Evolutionary conservation across 768 basidiomycete genomes (phyloP).

Genomic region (Mycena leptocephala): DNA sequence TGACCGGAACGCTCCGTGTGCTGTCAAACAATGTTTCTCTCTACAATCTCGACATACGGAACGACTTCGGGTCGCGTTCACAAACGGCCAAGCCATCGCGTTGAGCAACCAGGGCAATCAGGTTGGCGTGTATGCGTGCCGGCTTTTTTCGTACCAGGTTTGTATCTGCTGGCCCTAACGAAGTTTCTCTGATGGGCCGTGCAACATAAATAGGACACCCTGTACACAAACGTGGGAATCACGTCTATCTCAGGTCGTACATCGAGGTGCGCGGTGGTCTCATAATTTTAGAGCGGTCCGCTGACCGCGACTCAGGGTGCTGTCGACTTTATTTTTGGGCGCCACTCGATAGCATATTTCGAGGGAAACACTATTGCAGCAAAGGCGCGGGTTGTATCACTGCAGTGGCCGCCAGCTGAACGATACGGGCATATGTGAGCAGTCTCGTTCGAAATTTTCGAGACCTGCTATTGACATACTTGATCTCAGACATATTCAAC

Average conservation of each 20-base stretch:
- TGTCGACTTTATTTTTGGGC: slow-evolving; percentile 49
- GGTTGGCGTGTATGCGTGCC: slow-evolving; percentile 35
- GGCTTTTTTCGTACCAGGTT: slow-evolving; percentile 37
- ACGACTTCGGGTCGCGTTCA: slow-evolving; percentile 30
- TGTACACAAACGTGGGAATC: slow-evolving; percentile 44
- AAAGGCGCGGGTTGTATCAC: slow-evolving; percentile 44
- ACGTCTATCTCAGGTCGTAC: slow-evolving; percentile 43
- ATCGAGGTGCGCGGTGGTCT: slow-evolving; percentile 32
- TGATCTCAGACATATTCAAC: slow-evolving; percentile 41
- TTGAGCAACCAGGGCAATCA: slow-evolving; percentile 40
- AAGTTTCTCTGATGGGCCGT: not conserved
- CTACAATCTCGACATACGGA: slow-evolving; percentile 43
- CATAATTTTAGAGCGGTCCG: not conserved
- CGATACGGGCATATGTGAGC: slow-evolving; percentile 45
- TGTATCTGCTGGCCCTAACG: not conserved
- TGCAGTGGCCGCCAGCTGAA: slow-evolving; percentile 45
- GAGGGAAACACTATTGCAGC: slow-evolving; percentile 44
- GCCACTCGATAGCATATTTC: slow-evolving; percentile 45
- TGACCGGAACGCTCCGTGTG: slow-evolving; percentile 41
- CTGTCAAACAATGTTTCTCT: slow-evolving; percentile 37
- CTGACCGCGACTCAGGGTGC: slow-evolving; percentile 33
- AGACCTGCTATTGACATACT: not conserved
- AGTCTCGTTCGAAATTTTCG: not conserved
- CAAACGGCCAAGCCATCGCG: slow-evolving; percentile 45
- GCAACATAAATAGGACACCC: slow-evolving; percentile 39